These are phyloP conservation scores for Pleurotus salmoneostramineus DNA, from an alignment of 768 basidiomycete species.

Conservation along the genomic window DNA sequence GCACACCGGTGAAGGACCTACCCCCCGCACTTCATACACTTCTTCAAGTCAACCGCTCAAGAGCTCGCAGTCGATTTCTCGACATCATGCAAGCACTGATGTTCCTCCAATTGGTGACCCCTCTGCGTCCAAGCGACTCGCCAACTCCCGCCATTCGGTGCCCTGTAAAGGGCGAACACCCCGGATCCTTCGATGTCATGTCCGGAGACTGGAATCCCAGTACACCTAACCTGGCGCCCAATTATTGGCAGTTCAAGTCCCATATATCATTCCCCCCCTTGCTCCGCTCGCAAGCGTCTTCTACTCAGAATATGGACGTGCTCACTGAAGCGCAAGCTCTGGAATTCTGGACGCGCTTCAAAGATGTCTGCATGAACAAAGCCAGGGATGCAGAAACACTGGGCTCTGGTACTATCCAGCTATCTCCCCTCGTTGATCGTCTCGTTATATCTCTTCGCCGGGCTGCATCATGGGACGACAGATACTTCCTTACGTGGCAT, in stretches of 20 bases:
- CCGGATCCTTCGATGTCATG: conserved; percentile 40
- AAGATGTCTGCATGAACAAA: conserved; percentile 33
- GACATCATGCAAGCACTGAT: conserved; percentile 60
- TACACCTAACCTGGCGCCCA: conserved; percentile 44
- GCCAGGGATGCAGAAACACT: neutral
- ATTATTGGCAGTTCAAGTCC: conserved; percentile 67
- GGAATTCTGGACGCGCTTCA: conserved; percentile 57
- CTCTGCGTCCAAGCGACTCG: conserved; percentile 45
- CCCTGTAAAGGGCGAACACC: conserved; percentile 34
- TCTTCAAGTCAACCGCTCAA: conserved; percentile 56
- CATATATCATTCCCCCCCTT: conserved; percentile 50
- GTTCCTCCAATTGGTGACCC: conserved; percentile 53
- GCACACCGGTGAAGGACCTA: conserved; percentile 49
- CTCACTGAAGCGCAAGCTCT: conserved; percentile 31
- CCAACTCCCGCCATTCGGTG: conserved; percentile 43
- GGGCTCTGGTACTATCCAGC: too few relatives aligned
- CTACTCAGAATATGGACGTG: conserved; percentile 19
- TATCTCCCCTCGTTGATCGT: conserved; percentile 20
- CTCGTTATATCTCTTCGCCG: conserved; percentile 55
- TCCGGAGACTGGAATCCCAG: conserved; percentile 40
- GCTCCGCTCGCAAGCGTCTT: conserved; percentile 51
- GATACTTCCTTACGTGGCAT: conserved; percentile 62
- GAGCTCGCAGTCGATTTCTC: conserved; percentile 55
- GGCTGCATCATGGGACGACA: conserved; percentile 51
- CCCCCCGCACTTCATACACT: conserved; percentile 44